A percentile compares a stretch with the other conserved stretches of the same genome.
These are phyloP conservation scores for Malus hybrid DNA, from an alignment of 331 rosid genomes.

Conservation along the genomic window DNA sequence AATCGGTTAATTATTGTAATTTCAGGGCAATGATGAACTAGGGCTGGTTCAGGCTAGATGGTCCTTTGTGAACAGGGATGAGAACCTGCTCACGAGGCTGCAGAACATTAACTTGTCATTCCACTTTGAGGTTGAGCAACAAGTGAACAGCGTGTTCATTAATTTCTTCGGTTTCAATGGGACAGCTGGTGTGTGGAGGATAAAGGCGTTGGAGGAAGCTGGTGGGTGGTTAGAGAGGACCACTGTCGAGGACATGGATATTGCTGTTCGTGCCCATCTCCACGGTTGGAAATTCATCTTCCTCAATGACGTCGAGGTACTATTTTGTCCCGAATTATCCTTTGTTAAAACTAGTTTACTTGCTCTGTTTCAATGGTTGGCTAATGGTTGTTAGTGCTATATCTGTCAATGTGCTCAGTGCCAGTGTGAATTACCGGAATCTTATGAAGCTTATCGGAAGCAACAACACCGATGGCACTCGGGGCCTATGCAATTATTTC, in stretches of 20 bases:
- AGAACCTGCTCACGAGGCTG: conserved; percentile 73
- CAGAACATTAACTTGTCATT: conserved; percentile 79
- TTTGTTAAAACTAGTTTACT: not conserved
- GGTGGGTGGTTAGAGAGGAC: conserved; percentile 98
- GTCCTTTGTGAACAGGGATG: conserved; percentile 91
- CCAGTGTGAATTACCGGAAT: conserved; percentile 85
- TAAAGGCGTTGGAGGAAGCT: conserved; percentile 69
- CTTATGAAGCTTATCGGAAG: conserved; percentile 85
- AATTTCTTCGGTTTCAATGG: conserved; percentile 93
- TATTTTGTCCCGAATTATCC: not conserved
- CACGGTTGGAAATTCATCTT: conserved; percentile 90
- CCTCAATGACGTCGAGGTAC: conserved; percentile 88
- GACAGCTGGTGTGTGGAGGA: conserved; percentile 95
- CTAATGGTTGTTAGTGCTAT: conserved; percentile 13
- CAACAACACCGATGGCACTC: conserved; percentile 96
- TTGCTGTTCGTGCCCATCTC: conserved; percentile 91
- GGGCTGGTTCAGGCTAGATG: conserved; percentile 93
- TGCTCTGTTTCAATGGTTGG: not conserved
- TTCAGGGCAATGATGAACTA: conserved; percentile 66
- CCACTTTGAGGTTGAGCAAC: conserved; percentile 96
- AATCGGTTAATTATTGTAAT: not conserved
- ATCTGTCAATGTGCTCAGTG: conserved; percentile 36
- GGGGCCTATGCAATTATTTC: conserved; percentile 88
- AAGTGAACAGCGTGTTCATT: conserved; percentile 69
- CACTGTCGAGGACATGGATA: conserved; percentile 93